These are phyloP conservation scores for Curvularia sp. DNA, from an alignment of 2,329 filamentous ascomycete species.

Conservation along the genomic window DNA sequence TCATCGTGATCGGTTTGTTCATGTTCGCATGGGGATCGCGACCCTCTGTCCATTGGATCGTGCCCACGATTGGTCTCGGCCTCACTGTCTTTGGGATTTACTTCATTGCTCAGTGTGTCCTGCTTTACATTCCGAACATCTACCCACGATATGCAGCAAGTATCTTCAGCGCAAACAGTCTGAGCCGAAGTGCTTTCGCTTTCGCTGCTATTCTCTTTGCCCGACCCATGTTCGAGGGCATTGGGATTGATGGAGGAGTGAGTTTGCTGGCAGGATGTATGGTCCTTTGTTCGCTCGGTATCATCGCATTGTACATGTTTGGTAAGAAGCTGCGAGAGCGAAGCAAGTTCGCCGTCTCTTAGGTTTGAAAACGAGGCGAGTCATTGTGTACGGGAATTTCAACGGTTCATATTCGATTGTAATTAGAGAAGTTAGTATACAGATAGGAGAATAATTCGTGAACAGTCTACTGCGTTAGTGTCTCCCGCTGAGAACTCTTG, in stretches of 20 bases:
- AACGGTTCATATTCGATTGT: background rate
- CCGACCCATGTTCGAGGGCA: constrained; percentile 63
- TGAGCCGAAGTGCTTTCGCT: constrained; percentile 63
- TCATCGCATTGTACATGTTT: constrained; percentile 64
- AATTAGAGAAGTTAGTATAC: background rate
- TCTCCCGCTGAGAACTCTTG: background rate
- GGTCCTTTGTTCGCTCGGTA: constrained; percentile 56
- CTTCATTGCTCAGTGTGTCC: constrained; percentile 55
- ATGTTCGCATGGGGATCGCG: constrained; percentile 71
- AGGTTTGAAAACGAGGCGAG: background rate
- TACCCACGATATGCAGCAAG: constrained; percentile 57
- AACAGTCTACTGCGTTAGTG: background rate
- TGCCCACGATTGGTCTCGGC: constrained; percentile 59
- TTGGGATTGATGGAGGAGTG: constrained; percentile 65
- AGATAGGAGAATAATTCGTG: background rate
- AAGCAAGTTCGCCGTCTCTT: constrained; percentile 62
- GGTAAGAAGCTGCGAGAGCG: constrained; percentile 62
- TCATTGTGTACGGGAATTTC: background rate
- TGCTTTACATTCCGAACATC: constrained; percentile 69
- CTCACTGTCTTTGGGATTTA: constrained; percentile 55
- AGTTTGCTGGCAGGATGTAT: constrained; percentile 61
- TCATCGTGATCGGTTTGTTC: constrained; percentile 69
- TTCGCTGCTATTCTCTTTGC: constrained; percentile 66
- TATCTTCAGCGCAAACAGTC: constrained; percentile 68
- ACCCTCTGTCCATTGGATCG: constrained; percentile 63